A percentile compares a stretch with the other conserved stretches of the same genome.
These are phyloP conservation scores for Styphnolobium japonicum DNA, from an alignment of 306 rosid species.

Conservation along the genomic window DNA sequence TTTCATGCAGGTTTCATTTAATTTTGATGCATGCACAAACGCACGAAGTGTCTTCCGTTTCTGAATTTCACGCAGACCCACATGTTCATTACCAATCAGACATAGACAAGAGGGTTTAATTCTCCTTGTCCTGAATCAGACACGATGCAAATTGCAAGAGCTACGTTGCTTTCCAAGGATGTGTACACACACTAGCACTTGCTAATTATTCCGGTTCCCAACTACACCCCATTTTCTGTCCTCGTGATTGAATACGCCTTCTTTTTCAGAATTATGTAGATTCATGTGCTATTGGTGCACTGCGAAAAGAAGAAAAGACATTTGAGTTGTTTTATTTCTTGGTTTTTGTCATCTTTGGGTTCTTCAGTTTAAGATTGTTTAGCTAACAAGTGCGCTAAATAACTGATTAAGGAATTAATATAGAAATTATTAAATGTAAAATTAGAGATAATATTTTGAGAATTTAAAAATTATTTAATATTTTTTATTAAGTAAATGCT, in stretches of 20 bases:
- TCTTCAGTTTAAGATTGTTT: constrained; percentile 1
- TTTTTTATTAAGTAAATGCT: too few relatives aligned
- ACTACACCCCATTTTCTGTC: neutral
- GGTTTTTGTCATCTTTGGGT: neutral
- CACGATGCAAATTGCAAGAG: constrained; percentile 1
- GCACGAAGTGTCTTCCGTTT: neutral
- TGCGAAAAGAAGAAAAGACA: constrained; percentile 13
- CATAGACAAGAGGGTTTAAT: neutral
- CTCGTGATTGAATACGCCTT: neutral
- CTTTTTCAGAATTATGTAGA: constrained; percentile 1
- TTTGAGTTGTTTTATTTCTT: neutral
- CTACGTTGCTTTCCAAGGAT: constrained; percentile 7
- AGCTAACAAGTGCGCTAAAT: too few relatives aligned
- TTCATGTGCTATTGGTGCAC: neutral
- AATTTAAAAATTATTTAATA: too few relatives aligned
- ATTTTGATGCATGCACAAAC: neutral
- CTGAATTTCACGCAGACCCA: constrained; percentile 19
- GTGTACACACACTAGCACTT: neutral
- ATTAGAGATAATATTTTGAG: too few relatives aligned
- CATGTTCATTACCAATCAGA: constrained; percentile 23
- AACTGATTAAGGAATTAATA: too few relatives aligned
- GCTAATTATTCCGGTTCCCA: neutral
- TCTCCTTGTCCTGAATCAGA: neutral
- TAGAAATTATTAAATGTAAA: too few relatives aligned
- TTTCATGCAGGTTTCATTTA: neutral